Conservation (phyloP, 768 basidiomycete species). For the Tulasnella sp. region DNA sequence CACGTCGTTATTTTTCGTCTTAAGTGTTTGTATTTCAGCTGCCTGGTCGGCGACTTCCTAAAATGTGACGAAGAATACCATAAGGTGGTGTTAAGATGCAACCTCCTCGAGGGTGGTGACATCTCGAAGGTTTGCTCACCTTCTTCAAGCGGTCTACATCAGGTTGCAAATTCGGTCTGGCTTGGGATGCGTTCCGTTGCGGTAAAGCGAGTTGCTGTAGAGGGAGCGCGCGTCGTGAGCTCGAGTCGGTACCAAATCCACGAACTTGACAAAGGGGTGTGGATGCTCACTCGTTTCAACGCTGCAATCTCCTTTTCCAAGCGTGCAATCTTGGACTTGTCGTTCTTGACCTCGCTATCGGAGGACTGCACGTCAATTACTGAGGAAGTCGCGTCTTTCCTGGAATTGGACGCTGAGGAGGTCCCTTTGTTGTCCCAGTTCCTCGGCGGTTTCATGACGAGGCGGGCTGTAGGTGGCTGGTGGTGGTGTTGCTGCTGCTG, state of each 20-base stretch:
- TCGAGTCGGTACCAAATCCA: background rate
- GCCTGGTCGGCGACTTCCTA: constrained; percentile 9
- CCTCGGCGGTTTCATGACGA: background rate
- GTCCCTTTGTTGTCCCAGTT: background rate
- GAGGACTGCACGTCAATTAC: too few species aligned
- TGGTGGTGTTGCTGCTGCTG: background rate
- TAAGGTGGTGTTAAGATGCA: background rate
- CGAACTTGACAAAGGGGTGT: too few species aligned
- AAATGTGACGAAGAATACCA: background rate
- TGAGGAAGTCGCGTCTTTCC: background rate
- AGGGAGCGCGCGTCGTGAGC: background rate
- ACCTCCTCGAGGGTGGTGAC: background rate
- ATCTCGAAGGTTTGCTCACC: constrained; percentile 1
- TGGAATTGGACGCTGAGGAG: background rate
- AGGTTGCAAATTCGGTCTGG: background rate
- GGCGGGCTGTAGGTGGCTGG: background rate
- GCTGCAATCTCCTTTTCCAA: constrained; percentile 1
- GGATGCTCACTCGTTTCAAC: constrained; percentile 12
- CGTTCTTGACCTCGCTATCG: background rate
- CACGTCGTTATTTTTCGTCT: too few species aligned
- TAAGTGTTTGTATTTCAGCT: background rate
- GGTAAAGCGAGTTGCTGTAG: background rate
- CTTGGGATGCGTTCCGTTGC: background rate
- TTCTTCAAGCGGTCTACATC: background rate
- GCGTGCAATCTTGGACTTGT: background rate